Evolutionary conservation across 148 eudicot genomes (phyloP), one percentile per base, ranked within the genome.

Genomic region (Simmondsia chinensis): DNA sequence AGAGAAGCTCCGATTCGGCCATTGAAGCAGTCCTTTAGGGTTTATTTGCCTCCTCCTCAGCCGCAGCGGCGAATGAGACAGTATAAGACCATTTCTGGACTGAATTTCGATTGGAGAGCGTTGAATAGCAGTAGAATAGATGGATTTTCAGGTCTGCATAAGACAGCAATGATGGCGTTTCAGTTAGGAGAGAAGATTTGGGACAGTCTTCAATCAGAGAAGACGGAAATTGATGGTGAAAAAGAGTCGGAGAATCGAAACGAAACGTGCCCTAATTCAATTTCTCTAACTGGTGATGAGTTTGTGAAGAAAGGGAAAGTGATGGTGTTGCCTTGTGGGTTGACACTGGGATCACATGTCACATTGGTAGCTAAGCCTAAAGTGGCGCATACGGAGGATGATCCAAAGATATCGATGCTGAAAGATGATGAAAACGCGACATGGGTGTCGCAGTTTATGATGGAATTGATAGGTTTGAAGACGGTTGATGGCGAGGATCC

Each of bases 401-500:
- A 85, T 43, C 75, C 97, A 0, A 85, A 82, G 70, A 89, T 89
- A 34, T 76, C 94, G 0, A 18, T 89, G 56, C 59, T 84, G 61
- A 76, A 63, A 50, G 82, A 78, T 10, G 95, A 95, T 4, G 71
- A 71, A 56, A 76, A 73, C 37, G 65, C 71, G 53, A 53, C 74
- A 20, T 69, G 81, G 88, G 85, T 84, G 11, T 89, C 97, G 0
- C 93, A 89, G 72, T 89, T 89, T 52, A 81, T 75, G 80, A 70
- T 89, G 80, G 97, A 89, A 66, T 61, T 89, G 63, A 83, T 79
- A 43, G 97, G 97, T n/a, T 68, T 89, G 62, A 84, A 74, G 58
- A 74, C 93, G 8, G 97, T 78, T 52, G 97, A 89, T 46, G 93
- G 95, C 18, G 97, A 89, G 57, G 97, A 81, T 53, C 97, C 97